Conservation (phyloP, 2,329 filamentous ascomycete species). For the Cordyceps javanica region DNA sequence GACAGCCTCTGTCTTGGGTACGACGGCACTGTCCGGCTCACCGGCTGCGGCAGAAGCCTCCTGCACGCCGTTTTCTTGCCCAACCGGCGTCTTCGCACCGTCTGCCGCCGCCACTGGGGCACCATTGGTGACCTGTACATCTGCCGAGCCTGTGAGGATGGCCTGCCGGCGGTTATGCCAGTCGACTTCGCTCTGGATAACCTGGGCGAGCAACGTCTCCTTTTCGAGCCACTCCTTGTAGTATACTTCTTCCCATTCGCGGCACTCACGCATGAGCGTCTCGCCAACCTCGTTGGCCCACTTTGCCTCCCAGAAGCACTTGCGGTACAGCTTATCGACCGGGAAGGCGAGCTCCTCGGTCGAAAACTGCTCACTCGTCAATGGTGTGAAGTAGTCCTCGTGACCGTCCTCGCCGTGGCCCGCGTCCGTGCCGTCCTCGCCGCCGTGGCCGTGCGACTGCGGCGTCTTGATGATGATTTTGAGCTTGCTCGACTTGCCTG, state of each 20-base stretch:
- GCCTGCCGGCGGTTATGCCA: conserved; percentile 54
- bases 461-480: conserved; percentile 60
- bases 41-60: neutral
- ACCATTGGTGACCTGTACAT: conserved; percentile 29
- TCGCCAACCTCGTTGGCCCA: conserved; percentile 67
- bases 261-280: conserved; percentile 57
- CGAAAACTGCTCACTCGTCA: conserved; percentile 56
- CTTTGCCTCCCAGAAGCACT: conserved; percentile 64
- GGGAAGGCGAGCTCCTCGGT: conserved; percentile 56
- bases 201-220: conserved; percentile 70
- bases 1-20: neutral
- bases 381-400: conserved; percentile 50
- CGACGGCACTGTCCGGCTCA: neutral
- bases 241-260: conserved; percentile 59
- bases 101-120: neutral
- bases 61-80: neutral
- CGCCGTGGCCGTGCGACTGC: conserved; percentile 50
- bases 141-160: conserved; percentile 43
- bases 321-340: conserved; percentile 54
- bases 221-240: conserved; percentile 74
- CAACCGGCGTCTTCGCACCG: neutral
- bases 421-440: conserved; percentile 41
- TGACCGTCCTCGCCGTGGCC: conserved; percentile 49
- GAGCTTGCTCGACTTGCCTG: conserved; percentile 45
- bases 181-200: conserved; percentile 60